A percentile compares a stretch with the other conserved stretches of the same genome.
These are phyloP conservation scores for Mesembryanthemum crystallinum DNA, from an alignment of 148 eudicot species.

Conservation along the genomic window DNA sequence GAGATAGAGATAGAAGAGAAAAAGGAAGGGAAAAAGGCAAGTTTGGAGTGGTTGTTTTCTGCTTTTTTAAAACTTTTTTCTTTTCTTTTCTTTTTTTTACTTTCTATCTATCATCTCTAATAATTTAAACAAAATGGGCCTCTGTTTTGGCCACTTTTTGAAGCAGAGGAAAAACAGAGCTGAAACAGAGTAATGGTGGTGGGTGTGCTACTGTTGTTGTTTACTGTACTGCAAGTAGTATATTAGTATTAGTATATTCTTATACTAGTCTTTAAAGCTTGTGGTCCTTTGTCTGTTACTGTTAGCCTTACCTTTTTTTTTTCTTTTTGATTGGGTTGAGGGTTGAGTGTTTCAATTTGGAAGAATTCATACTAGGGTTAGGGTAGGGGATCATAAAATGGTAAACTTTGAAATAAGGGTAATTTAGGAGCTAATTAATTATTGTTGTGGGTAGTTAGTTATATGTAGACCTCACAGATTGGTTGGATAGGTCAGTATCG, in stretches of 20 bases:
- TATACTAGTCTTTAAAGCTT: constrained; percentile 1
- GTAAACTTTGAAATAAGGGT: background rate
- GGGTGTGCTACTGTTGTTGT: too few species aligned
- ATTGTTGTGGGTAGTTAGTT: too few species aligned
- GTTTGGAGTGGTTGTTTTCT: constrained; percentile 16
- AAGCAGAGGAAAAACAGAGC: constrained; percentile 22
- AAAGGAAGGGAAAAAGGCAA: constrained; percentile 18
- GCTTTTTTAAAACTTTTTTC: constrained; percentile 18
- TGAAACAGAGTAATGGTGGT: constrained; percentile 23
- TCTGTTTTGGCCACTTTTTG: constrained; percentile 10
- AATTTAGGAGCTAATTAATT: too few species aligned
- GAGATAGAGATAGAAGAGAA: constrained; percentile 21
- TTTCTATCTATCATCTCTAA: background rate
- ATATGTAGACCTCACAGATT: too few species aligned
- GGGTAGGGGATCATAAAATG: background rate
- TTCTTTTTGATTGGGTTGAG: too few species aligned
- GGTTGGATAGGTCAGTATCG: too few species aligned
- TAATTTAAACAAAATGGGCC: constrained; percentile 10
- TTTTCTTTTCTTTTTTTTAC: constrained; percentile 1
- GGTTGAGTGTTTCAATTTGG: too few species aligned
- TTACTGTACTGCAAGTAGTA: background rate
- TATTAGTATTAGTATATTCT: constrained; percentile 17
- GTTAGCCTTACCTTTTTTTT: background rate
- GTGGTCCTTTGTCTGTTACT: background rate
- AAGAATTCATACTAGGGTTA: background rate